Percentiles rank a stretch among this genome's conserved stretches.
Evolutionary conservation across 2,329 filamentous ascomycete species (phyloP).

Genomic region (Paraphoma sp.): DNA sequence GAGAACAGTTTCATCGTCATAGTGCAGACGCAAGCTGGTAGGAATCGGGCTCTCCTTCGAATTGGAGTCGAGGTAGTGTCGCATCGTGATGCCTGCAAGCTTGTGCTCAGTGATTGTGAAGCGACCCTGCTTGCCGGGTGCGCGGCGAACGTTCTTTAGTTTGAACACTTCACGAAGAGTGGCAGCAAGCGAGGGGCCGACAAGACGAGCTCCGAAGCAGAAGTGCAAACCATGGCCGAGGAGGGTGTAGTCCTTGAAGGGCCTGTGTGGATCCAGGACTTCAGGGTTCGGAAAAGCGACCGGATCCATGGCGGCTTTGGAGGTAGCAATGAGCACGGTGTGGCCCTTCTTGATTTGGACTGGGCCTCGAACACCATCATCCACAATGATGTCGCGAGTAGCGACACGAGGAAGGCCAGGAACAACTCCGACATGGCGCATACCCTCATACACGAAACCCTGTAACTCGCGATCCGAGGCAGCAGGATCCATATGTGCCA

Average conservation of each 20-base stretch:
- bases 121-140: conserved; percentile 37
- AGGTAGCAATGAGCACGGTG: conserved; percentile 50
- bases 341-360: conserved; percentile 52
- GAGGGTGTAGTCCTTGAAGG: conserved; percentile 40
- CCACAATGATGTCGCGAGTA: conserved; percentile 54
- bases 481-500: conserved; percentile 54
- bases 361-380: conserved; percentile 57
- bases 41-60: conserved; percentile 54
- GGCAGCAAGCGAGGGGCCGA: conserved; percentile 35
- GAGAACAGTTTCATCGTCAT: conserved; percentile 27
- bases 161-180: conserved; percentile 44
- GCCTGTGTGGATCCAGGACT: conserved; percentile 46
- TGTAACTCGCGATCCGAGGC: conserved; percentile 65
- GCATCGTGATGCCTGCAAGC: conserved; percentile 57
- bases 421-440: conserved; percentile 60
- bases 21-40: conserved; percentile 33
- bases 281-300: conserved; percentile 41
- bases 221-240: conserved; percentile 43
- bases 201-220: conserved; percentile 41
- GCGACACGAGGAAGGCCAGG: conserved; percentile 61
- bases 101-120: conserved; percentile 55
- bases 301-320: conserved; percentile 46
- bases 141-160: conserved; percentile 39
- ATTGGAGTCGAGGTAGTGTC: conserved; percentile 57
- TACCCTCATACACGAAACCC: conserved; percentile 62